Evolutionary conservation across 768 basidiomycete species (phyloP), one percentile per base, ranked within the genome.

Genomic region (Auricularia sp.): DNA sequence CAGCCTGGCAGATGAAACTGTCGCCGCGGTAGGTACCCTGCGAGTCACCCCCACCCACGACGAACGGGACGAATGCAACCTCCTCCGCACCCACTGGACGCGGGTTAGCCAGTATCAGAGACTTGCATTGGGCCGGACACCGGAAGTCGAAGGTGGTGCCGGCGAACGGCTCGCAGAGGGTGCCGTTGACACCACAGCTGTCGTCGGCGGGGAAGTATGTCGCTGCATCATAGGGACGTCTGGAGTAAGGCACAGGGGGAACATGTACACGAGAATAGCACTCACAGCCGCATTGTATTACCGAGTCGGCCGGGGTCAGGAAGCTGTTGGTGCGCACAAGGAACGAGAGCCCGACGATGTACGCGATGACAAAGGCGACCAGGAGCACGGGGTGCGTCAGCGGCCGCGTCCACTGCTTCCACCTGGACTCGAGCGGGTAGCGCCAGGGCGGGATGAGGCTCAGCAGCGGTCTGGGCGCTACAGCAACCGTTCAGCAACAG

Each of bases 31-130:
- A 94, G 3, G 91, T 93, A 16, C 66, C 66, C 59, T 85, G 78
- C 0, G 66, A 66, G 74, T 92, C 91, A 2, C 91, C 90, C 18
- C 93, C 93, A n/a, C 93, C 92, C 1, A 94, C 87, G 59, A 94
- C 79, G 29, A 93, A 77, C 6, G 91, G 90, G 23, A 83, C 80
- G 68, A 84, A 90, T 58, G 82, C 83, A 42, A 87, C 78, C 66
- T 86, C 78, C 64, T 83, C 74, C 61, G 83, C 73, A 29, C 93
- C 92, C 33, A 95, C 80, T 0, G 88, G 83, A 61, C 90, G 79
- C 16, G 86, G 84, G 70, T 93, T 92, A 68, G 85, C 82, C 51
- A 92, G 76, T 54, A 86, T 81, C 54, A 87, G 83, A 29, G 74
- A 74, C 59, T 78, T 76, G 69, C 90, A 90, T 62, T 83, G 83